phyloP scores from a whole-genome alignment of 768 basidiomycete species.

The Leccinum broughii region DNA sequence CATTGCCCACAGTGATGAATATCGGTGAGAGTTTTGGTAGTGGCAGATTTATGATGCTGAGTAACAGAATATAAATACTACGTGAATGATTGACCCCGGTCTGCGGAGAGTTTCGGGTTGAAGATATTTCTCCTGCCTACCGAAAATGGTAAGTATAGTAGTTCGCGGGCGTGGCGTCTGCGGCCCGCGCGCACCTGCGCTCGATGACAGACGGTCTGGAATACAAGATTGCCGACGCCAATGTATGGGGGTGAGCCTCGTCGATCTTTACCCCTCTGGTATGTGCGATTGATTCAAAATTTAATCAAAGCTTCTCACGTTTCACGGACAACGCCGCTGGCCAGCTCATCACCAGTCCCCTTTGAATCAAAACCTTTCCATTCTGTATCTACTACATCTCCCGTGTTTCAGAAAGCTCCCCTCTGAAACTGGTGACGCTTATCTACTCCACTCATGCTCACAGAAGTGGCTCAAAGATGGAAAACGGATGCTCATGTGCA shows the following conservation, averaged over 20 bases:
- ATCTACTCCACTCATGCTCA: not conserved
- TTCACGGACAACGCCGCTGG: not conserved
- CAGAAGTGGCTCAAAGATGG: not conserved
- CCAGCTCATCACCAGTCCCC: not conserved
- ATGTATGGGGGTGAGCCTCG: no score
- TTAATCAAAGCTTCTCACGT: not conserved
- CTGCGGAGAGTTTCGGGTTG: not conserved
- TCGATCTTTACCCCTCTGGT: no score
- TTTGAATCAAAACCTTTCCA: not conserved
- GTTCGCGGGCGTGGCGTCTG: no score
- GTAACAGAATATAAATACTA: no score
- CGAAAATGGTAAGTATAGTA: no score
- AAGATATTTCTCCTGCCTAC: no score
- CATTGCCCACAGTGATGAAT: constrained; percentile 32
- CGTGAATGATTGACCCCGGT: no score
- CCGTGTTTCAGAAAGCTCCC: not conserved
- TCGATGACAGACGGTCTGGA: no score
- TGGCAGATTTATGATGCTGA: no score
- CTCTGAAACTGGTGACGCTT: not conserved
- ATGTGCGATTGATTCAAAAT: not conserved
- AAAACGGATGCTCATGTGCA: not conserved
- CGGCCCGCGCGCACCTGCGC: no score
- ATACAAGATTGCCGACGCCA: no score
- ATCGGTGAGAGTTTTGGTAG: no score
- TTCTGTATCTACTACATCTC: not conserved